Evolutionary conservation across 805 yeast species (phyloP).

Genomic region (Cyberlindnera lachancei): DNA sequence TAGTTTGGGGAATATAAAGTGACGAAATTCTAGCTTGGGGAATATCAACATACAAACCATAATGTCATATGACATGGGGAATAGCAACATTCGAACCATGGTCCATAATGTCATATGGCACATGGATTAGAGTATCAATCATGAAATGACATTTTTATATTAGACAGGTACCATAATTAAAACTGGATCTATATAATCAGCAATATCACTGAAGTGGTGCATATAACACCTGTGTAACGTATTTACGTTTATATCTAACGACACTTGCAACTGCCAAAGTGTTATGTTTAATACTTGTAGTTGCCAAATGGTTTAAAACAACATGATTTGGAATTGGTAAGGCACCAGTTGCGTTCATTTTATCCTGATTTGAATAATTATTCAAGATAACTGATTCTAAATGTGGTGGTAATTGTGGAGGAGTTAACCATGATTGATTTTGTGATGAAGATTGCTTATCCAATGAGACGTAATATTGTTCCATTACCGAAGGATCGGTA

Average conservation of each 20-base stretch:
- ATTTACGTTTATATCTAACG: slow-evolving; percentile 79
- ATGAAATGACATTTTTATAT: too few species aligned
- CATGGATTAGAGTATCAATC: too few species aligned
- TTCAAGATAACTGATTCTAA: slow-evolving; percentile 89
- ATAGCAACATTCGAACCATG: too few species aligned
- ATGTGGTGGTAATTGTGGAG: slow-evolving; percentile 97
- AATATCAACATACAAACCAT: too few species aligned
- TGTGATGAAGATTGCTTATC: slow-evolving; percentile 57
- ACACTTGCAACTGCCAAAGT: slow-evolving; percentile 91
- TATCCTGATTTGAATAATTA: slow-evolving; percentile 51
- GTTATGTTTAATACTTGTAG: slow-evolving; percentile 89
- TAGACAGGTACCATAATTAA: too few species aligned
- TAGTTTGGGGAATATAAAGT: too few species aligned
- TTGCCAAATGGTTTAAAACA: slow-evolving; percentile 89
- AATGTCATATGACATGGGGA: too few species aligned
- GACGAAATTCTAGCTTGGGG: too few species aligned
- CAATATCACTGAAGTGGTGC: slow-evolving; percentile 64
- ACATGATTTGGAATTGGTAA: slow-evolving; percentile 93
- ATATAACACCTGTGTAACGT: slow-evolving; percentile 85
- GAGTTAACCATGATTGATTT: slow-evolving; percentile 64
- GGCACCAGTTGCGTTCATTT: slow-evolving; percentile 80
- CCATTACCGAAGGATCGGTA: slow-evolving; percentile 82
- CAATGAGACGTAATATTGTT: slow-evolving; percentile 70
- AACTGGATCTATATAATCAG: too few species aligned
- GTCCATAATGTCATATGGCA: too few species aligned